Evolutionary conservation across 148 eudicot genomes (phyloP).

Genomic region (Cornus controversa): DNA sequence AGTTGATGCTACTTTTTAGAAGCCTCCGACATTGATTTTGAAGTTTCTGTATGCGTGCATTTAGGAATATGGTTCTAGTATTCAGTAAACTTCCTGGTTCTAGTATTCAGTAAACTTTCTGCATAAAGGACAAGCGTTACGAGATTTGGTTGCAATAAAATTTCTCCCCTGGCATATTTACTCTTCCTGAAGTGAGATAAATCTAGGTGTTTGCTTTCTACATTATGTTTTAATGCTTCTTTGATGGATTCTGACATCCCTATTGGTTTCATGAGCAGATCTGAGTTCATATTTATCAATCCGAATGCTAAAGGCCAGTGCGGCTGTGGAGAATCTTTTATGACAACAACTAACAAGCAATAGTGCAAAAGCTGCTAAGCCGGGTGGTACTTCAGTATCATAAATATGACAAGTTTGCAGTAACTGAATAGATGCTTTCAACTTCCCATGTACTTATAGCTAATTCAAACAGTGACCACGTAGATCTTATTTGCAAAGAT

Average conservation of each 20-base stretch:
- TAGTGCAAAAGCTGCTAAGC: background rate
- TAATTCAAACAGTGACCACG: background rate
- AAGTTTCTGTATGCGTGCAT: background rate
- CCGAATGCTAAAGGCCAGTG: background rate
- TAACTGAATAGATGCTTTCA: background rate
- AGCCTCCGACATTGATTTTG: background rate
- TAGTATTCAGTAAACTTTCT: background rate
- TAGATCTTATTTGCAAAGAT: background rate
- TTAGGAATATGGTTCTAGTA: too few relatives aligned
- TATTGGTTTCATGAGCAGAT: background rate
- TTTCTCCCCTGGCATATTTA: too few relatives aligned
- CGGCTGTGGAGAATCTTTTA: background rate
- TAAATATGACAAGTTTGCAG: background rate
- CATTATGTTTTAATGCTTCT: background rate
- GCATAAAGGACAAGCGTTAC: too few relatives aligned
- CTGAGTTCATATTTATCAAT: background rate
- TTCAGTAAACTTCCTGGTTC: background rate
- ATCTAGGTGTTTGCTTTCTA: background rate
- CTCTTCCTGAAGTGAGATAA: too few relatives aligned
- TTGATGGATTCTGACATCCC: background rate
- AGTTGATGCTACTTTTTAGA: background rate
- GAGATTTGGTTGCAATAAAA: too few relatives aligned
- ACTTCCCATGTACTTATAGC: background rate
- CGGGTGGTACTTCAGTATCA: background rate
- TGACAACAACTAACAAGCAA: background rate